A percentile compares a stretch with the other conserved stretches of the same genome.
Evolutionary conservation across 2,329 filamentous ascomycete species (phyloP).

Genomic region (Aspergillus novoparasiticus): DNA sequence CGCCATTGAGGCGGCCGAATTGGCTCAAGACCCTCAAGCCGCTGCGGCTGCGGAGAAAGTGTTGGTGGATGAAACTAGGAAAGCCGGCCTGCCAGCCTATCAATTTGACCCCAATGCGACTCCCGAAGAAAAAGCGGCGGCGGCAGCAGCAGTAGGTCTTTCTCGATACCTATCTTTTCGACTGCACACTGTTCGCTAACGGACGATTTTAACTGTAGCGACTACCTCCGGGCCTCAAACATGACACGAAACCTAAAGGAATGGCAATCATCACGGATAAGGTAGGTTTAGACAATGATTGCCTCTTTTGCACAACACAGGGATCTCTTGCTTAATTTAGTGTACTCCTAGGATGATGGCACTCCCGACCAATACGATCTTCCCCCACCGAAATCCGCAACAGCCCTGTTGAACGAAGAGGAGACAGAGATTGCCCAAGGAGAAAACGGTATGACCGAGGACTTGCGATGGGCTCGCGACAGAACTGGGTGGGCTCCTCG

Average conservation of each 20-base stretch:
- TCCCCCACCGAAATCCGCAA: constrained; percentile 68
- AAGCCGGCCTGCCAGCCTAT: constrained; percentile 77
- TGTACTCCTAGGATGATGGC: constrained; percentile 62
- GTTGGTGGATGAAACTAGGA: constrained; percentile 75
- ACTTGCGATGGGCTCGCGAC: constrained; percentile 59
- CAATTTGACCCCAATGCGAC: constrained; percentile 85
- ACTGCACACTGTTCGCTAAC: background rate
- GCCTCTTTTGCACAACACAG: background rate
- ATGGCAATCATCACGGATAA: constrained; percentile 72
- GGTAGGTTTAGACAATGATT: constrained; percentile 37
- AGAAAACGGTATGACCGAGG: constrained; percentile 54
- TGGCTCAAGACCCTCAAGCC: constrained; percentile 62
- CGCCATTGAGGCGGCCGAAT: constrained; percentile 71
- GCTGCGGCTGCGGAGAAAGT: constrained; percentile 72
- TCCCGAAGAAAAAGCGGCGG: constrained; percentile 79
- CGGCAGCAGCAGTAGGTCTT: constrained; percentile 70
- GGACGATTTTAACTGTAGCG: constrained; percentile 48
- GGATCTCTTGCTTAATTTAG: background rate
- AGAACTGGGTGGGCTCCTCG: constrained; percentile 85
- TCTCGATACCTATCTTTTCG: background rate
- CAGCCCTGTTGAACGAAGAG: constrained; percentile 51
- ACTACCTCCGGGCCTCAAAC: constrained; percentile 66
- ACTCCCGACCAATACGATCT: constrained; percentile 72
- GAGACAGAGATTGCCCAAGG: constrained; percentile 56
- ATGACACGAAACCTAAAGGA: constrained; percentile 44